Evolutionary conservation across 148 eudicot species (phyloP), one percentile per base, ranked within the genome.

Genomic region (Camellia japonica): DNA sequence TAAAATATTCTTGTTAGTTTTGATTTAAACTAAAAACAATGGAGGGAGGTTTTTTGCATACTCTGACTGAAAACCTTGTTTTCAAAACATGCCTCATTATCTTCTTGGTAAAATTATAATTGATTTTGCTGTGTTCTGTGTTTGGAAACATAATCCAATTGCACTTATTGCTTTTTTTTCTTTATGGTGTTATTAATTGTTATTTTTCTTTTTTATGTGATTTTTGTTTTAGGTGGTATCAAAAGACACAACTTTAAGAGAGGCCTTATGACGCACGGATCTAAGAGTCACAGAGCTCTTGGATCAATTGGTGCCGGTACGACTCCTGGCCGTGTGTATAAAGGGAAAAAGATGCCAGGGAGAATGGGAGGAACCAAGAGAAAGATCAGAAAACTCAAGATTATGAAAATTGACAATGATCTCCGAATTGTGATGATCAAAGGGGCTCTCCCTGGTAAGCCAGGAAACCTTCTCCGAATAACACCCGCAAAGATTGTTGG

Each of bases 251-350:
- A 96, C 86, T 96, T 96, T 86, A 94, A 88, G 87, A 92, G 99
- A 88, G 99, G 99, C 76, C 92, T 46, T 0, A 96, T 96, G 99
- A 86, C 93, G 77, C 99, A 96, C 66, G 99, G 99, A 64, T 96
- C 99, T 2, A 94, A 96, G 82, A 96, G 99, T 87, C 99, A 92
- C 60, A 82, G 99, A 74, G 90, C 88, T 38, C 83, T 94, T 70
- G 99, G 99, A 51, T 96, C 99, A 19, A 94, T 96, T 76, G 99
- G 98, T 78, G 99, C 99, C 3, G 99, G 98, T 60, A 96, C 99
- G 15, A 96, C 98, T 8, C 99, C 98, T 1, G 99, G 99, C 0
- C 91, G 89, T 30, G 99, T 96, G 0, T 96, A 23, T 23, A 23
- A 23, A 23, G 23, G 23, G 23, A 23, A 23, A 23, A 23, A 23